Evolutionary conservation across 257 asterid genomes (phyloP), one percentile per base, ranked within the genome.

Genomic region (Echium plantagineum): DNA sequence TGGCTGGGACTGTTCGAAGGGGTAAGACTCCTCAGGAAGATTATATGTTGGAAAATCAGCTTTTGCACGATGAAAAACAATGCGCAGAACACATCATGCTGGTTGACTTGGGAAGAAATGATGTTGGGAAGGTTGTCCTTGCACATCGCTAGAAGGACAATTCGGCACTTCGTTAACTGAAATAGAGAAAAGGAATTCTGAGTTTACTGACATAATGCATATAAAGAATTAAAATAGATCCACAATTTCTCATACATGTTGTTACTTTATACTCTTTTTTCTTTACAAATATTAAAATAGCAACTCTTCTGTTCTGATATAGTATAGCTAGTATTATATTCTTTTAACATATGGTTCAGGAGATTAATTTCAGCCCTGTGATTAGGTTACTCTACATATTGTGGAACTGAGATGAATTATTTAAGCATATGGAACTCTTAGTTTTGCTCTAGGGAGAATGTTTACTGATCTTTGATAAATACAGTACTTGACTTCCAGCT

Each of bases 1-100:
- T 93, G 62, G 97, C 99, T 62, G 99, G 99, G 69, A 93, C 99
- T 63, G 74, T 77, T 17, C 81, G 97, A 53, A 86, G 99, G 73
- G 99, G 99, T 57, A 89, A 83, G 81, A 93, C 99, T 7, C 79
- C 78, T 20, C 61, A 86, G 72, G 99, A 93, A 76, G 99, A 93
- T 75, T 70, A 75, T 69, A 83, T 89, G 96, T 66, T 86, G 77
- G 96, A 89, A 80, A 86, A 78, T 52, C 90, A 83, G 85, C 97
- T 93, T 59, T 74, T 89, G 76, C 74, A 77, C 46, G 94, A 93
- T 30, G 87, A 86, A 58, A 93, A 93, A 68, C 99, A 93, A 79
- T 77, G 95, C 67, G 99, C 99, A 5, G 99, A 93, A 72, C 97
- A 93, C 78, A 86, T 86, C 72, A 93, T 93, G 99, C 83, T 93